These are phyloP conservation scores for Blastocystis hominis DNA, from an alignment of 352 stramenopile genomes.

Conservation along the genomic window DNA sequence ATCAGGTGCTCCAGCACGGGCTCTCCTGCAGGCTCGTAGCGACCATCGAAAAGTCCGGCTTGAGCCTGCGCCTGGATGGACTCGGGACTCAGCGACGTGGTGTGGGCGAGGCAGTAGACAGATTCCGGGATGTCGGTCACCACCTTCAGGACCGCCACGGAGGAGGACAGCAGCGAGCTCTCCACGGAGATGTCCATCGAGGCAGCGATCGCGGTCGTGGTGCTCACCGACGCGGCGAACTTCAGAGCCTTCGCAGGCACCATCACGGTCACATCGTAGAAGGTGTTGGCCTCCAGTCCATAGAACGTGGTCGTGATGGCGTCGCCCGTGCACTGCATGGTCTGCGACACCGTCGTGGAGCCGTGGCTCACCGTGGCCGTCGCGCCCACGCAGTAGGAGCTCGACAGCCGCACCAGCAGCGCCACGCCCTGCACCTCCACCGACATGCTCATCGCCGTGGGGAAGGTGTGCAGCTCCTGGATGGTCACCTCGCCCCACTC, in stretches of 20 bases:
- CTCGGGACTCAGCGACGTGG: neutral
- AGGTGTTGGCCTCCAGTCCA: neutral
- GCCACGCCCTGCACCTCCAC: neutral
- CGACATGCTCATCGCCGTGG: neutral
- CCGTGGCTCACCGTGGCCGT: neutral
- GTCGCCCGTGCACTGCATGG: neutral
- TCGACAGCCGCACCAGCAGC: neutral
- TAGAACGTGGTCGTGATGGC: neutral
- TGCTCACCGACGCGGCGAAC: neutral
- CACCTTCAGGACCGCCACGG: neutral
- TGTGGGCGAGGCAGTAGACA: conserved; percentile 6
- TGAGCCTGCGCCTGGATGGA: neutral
- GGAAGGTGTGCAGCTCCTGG: neutral
- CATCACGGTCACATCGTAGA: neutral
- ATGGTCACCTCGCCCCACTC: neutral
- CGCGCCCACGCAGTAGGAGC: neutral
- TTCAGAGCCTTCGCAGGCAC: neutral
- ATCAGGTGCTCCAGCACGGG: neutral
- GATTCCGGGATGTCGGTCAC: neutral
- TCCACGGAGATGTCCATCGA: neutral
- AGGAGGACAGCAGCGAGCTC: neutral
- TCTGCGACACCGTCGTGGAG: neutral
- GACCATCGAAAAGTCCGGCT: neutral
- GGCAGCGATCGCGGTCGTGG: neutral
- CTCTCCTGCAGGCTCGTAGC: neutral